Evolutionary conservation across 2,329 filamentous ascomycete species (phyloP).

Genomic region (Periglandula ipomoeae): DNA sequence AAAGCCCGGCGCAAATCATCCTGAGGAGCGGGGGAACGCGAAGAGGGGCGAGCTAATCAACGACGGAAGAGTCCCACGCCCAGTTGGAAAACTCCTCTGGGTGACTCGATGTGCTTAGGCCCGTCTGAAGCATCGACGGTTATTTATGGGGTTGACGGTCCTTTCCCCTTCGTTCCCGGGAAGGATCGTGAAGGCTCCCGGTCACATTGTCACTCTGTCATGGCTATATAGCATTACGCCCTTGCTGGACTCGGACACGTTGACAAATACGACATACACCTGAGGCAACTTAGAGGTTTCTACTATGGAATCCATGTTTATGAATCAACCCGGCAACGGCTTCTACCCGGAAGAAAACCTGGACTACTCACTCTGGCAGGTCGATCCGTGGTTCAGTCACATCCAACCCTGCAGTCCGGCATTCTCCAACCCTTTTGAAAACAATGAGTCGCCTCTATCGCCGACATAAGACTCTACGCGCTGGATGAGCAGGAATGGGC

Average conservation of each 20-base stretch:
- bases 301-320: neutral
- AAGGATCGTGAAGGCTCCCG: too few relatives aligned
- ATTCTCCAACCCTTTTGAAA: neutral
- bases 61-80: too few relatives aligned
- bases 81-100: too few relatives aligned
- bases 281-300: too few relatives aligned
- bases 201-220: neutral
- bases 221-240: neutral
- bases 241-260: neutral
- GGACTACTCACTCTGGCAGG: neutral
- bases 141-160: neutral
- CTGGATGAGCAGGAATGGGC: neutral
- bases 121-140: neutral
- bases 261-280: too few relatives aligned
- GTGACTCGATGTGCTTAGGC: too few relatives aligned
- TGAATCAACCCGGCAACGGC: neutral
- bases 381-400: neutral
- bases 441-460: neutral
- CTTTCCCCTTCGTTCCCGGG: neutral
- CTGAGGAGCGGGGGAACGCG: too few relatives aligned
- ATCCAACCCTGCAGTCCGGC: neutral
- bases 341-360: neutral
- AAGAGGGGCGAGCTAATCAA: too few relatives aligned
- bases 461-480: neutral
- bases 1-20: too few relatives aligned